A percentile compares a stretch with the other conserved stretches of the same genome.
phyloP scores from a whole-genome alignment of 2,329 filamentous ascomycete genomes.

The Pseudopithomyces chartarum region DNA sequence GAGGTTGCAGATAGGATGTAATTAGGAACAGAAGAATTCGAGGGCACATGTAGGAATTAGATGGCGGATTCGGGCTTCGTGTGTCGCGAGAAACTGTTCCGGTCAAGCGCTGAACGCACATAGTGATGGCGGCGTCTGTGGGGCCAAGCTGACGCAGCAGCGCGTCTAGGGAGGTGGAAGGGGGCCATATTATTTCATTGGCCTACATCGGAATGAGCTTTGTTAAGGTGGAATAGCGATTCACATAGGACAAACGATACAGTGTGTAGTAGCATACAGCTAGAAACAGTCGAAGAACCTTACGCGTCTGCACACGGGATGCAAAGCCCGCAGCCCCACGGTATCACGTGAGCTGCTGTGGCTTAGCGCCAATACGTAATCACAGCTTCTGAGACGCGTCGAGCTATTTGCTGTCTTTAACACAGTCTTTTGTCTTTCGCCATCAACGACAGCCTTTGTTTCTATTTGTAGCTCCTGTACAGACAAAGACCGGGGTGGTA shows the following conservation, averaged over 20 bases:
- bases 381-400: background rate
- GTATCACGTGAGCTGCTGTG: too few species aligned
- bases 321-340: background rate
- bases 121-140: background rate
- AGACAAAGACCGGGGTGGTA: conserved; percentile 1
- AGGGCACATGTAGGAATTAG: background rate
- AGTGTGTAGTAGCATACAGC: background rate
- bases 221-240: background rate
- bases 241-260: background rate
- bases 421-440: background rate
- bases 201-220: background rate
- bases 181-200: background rate
- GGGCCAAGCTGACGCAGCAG: conserved; percentile 5
- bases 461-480: background rate
- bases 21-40: background rate
- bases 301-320: background rate
- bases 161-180: background rate
- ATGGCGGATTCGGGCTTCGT: background rate
- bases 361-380: too few species aligned
- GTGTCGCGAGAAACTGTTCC: background rate
- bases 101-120: background rate
- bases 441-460: background rate
- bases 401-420: background rate
- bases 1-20: background rate
- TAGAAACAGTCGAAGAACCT: background rate